Evolutionary conservation across 352 stramenopile genomes (phyloP).

Genomic region (Globisporangium alternatum): DNA sequence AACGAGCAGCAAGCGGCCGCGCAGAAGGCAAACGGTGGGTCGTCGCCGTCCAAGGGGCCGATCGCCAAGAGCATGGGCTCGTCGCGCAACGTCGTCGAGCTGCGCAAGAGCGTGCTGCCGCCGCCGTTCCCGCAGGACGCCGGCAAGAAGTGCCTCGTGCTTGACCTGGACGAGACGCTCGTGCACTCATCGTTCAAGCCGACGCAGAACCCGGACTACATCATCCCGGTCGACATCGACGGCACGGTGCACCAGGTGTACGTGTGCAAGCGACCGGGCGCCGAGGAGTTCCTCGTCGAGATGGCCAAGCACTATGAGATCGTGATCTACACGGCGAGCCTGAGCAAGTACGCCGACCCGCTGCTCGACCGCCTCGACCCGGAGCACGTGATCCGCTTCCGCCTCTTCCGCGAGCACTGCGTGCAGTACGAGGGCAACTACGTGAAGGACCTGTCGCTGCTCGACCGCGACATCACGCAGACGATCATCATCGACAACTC

Average conservation of each 20-base stretch:
- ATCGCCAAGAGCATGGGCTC: slow-evolving; percentile 18
- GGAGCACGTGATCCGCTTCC: slow-evolving; percentile 84
- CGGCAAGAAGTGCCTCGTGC: slow-evolving; percentile 88
- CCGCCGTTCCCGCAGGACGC: slow-evolving; percentile 39
- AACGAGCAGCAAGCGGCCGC: slow-evolving; percentile 51
- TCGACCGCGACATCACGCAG: slow-evolving; percentile 92
- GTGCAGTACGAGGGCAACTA: slow-evolving; percentile 96
- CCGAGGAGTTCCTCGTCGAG: slow-evolving; percentile 95
- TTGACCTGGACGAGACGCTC: slow-evolving; percentile 98
- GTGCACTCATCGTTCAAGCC: slow-evolving; percentile 96
- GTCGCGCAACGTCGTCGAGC: slow-evolving; percentile 37
- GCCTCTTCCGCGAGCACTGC: slow-evolving; percentile 94
- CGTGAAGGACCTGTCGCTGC: slow-evolving; percentile 96
- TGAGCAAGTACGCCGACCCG: slow-evolving; percentile 97
- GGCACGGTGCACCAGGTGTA: slow-evolving; percentile 86
- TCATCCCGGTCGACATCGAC: slow-evolving; percentile 97
- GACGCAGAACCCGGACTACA: slow-evolving; percentile 93
- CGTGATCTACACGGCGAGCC: slow-evolving; percentile 97
- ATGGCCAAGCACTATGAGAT: slow-evolving; percentile 98
- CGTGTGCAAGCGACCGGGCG: slow-evolving; percentile 90
- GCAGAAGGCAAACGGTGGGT: slow-evolving; percentile 18
- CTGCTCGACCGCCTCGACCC: slow-evolving; percentile 96
- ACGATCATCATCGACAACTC: slow-evolving; percentile 99
- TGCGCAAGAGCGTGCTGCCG: slow-evolving; percentile 58
- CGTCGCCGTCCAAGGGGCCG: slow-evolving; percentile 15